Base-by-base conservation (phyloP, 345 rosid species). In the Citrus sp. region DNA sequence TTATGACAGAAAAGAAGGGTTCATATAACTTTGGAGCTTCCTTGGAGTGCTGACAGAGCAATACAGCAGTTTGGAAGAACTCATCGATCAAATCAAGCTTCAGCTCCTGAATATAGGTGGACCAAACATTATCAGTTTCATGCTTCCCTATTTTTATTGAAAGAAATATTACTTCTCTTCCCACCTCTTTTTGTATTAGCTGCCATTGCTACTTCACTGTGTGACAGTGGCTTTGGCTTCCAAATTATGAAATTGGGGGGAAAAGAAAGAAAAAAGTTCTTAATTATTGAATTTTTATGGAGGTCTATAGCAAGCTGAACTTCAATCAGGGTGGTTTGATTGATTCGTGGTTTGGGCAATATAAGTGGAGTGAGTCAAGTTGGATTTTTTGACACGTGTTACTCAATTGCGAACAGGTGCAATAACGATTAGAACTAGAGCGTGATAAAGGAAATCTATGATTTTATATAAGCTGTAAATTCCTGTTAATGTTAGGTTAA, bases 31-130 rank as follows among this genome's bases (percentile, higher is more conserved):
- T 76, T 96, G 77, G 99, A 96, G 86, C 99, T 96, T 85, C 99
- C 99, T 58, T 96, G 99, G 99, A 96, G 99, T 93, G 99, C 99
- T 86, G 99, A 96, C 80, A 91, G 98, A 73, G 99, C 99, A 76
- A 96, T 96, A 85, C 99, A 96, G 82, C 99, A 96, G 80, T 93
- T 96, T 81, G 99, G 99, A 78, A 89, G 99, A 89, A 96, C 98
- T 69, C 99, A 93, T 83, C 89, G 99, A 69, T 96, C 99, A 63
- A 96, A 96, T 84, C 99, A 96, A 89, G 94, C 98, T 80, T 96
- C 99, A 75, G 99, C 99, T 65, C 99, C 99, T 74, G 92, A 91
- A 76, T 96, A 96, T 84, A 92, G 99, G 99, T 96, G 77, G 82
- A 78, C 51, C 27, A 59, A 46, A n/a, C 82, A 71, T 77, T 62